Evolutionary conservation across 2,329 filamentous ascomycete species (phyloP).

Genomic region (Pestalotiopsis sp.): DNA sequence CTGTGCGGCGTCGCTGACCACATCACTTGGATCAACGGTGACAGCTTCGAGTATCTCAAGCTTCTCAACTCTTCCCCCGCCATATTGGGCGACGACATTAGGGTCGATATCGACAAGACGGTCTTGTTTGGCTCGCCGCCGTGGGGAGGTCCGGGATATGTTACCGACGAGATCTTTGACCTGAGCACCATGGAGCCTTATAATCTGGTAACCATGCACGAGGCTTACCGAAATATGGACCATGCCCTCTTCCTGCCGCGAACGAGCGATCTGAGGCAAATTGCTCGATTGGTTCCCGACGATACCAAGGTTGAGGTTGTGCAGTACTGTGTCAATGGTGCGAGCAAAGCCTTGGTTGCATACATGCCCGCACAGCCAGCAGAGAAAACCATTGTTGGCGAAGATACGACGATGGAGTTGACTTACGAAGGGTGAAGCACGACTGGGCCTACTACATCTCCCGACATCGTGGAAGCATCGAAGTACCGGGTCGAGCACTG

Average conservation of each 20-base stretch:
- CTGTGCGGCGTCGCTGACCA: slow-evolving; percentile 77
- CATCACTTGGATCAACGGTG: slow-evolving; percentile 85
- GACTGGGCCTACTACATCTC: slow-evolving; percentile 30
- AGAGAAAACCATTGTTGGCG: not conserved
- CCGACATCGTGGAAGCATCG: slow-evolving; percentile 32
- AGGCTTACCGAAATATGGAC: slow-evolving; percentile 61
- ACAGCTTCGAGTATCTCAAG: slow-evolving; percentile 79
- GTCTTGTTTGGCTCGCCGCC: slow-evolving; percentile 62
- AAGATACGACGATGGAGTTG: not conserved
- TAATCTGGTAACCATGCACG: slow-evolving; percentile 64
- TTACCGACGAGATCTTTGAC: slow-evolving; percentile 74
- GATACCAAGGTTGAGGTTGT: slow-evolving; percentile 68
- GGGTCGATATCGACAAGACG: slow-evolving; percentile 43
- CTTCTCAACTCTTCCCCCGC: slow-evolving; percentile 38
- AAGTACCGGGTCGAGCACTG: slow-evolving; percentile 16
- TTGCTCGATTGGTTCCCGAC: slow-evolving; percentile 60
- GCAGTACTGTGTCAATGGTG: slow-evolving; percentile 90
- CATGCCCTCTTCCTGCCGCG: slow-evolving; percentile 83
- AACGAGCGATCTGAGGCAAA: slow-evolving; percentile 79
- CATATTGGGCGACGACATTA: slow-evolving; percentile 33
- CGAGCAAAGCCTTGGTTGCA: slow-evolving; percentile 80
- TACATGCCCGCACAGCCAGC: slow-evolving; percentile 50
- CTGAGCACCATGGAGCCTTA: slow-evolving; percentile 89
- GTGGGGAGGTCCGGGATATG: slow-evolving; percentile 62
- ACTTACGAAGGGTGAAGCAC: slow-evolving; percentile 30